These are phyloP conservation scores for Globisporangium cederbergense DNA, from an alignment of 352 stramenopile species.

Conservation along the genomic window DNA sequence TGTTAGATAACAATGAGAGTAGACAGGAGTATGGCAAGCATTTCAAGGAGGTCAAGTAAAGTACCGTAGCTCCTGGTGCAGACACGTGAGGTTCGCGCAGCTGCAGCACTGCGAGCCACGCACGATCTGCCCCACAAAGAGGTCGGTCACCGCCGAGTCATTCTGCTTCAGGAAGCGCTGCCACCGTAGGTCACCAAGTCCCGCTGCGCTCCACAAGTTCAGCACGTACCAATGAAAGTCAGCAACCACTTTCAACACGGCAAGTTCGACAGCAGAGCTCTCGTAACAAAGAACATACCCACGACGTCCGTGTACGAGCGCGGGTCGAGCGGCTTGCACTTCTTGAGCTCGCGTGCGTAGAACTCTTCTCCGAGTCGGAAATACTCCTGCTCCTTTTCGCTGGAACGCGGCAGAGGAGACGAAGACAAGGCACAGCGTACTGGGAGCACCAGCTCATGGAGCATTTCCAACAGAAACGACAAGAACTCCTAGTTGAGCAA, in stretches of 20 bases:
- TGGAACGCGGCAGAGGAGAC: not conserved
- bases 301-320: slow-evolving; percentile 58
- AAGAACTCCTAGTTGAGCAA: slow-evolving; percentile 47
- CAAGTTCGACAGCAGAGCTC: no score
- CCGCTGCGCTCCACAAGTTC: slow-evolving; percentile 24
- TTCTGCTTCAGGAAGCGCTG: slow-evolving; percentile 54
- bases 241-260: no score
- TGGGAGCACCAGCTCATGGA: slow-evolving; percentile 53
- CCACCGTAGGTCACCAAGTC: slow-evolving; percentile 60
- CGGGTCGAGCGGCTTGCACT: slow-evolving; percentile 31
- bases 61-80: slow-evolving; percentile 61
- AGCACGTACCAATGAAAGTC: not conserved
- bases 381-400: slow-evolving; percentile 12
- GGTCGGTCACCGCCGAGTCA: slow-evolving; percentile 58
- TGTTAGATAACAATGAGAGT: not conserved
- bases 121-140: slow-evolving; percentile 77
- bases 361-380: slow-evolving; percentile 27
- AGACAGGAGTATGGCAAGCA: not conserved
- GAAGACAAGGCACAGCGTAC: slow-evolving; percentile 2
- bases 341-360: slow-evolving; percentile 24
- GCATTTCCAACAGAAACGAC: slow-evolving; percentile 61
- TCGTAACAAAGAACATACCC: slow-evolving; percentile 29
- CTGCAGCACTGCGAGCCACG: slow-evolving; percentile 71
- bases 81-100: slow-evolving; percentile 68
- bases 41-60: slow-evolving; percentile 6